These are phyloP conservation scores for Pisolithus orientalis DNA, from an alignment of 768 basidiomycete species.

Conservation along the genomic window DNA sequence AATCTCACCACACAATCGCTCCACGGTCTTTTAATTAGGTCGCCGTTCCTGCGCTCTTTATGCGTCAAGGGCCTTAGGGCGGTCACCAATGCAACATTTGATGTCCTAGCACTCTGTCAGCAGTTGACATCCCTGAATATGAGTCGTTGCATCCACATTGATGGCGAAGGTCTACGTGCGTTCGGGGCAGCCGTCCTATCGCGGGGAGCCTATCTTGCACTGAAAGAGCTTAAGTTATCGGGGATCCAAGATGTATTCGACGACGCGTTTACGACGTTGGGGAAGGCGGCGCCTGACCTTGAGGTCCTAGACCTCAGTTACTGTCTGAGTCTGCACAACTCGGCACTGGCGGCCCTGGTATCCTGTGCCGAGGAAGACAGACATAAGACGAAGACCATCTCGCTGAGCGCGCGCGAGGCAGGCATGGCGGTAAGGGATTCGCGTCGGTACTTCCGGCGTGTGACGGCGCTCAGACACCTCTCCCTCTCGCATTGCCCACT, in stretches of 20 bases:
- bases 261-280: conserved; percentile 57
- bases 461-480: conserved; percentile 69
- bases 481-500: conserved; percentile 63
- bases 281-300: conserved; percentile 60
- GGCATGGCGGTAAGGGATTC: conserved; percentile 53
- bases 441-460: conserved; percentile 46
- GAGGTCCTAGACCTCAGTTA: conserved; percentile 82
- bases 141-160: conserved; percentile 63
- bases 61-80: conserved; percentile 61
- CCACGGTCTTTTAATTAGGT: conserved; percentile 61
- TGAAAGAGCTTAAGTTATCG: conserved; percentile 62
- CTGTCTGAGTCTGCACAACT: conserved; percentile 64
- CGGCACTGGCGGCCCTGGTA: conserved; percentile 68
- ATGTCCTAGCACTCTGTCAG: conserved; percentile 55
- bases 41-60: conserved; percentile 51
- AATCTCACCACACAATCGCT: conserved; percentile 60
- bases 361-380: conserved; percentile 34
- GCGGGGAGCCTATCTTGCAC: conserved; percentile 41
- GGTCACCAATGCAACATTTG: conserved; percentile 72
- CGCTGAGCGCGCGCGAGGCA: conserved; percentile 56
- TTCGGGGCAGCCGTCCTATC: conserved; percentile 39
- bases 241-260: conserved; percentile 61
- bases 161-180: conserved; percentile 52
- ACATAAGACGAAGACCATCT: conserved; percentile 34
- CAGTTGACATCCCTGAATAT: conserved; percentile 58